Base-by-base conservation (phyloP, 495 filamentous ascomycete genomes). In the Aspergillus panamensis region DNA sequence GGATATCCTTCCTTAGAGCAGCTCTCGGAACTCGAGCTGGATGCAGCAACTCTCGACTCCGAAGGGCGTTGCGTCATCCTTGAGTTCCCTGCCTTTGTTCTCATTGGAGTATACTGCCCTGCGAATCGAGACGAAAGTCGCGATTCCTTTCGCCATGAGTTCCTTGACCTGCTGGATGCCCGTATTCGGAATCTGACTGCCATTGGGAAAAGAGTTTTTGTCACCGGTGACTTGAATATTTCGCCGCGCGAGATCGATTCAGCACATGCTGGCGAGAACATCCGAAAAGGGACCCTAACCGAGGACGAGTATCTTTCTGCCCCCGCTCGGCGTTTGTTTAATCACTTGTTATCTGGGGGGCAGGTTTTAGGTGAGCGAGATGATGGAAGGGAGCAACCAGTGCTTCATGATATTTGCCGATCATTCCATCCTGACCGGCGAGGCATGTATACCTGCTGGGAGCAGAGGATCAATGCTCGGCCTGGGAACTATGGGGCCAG, bases 371-470 rank as follows among this genome's bases (percentile, higher is more conserved):
- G 87, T 0, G 75, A 84, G 40, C 81, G 87, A 48, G 90, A 96
- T 53, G 77, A 83, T 57, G 87, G 83, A 3, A 82, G 90, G 58
- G 89, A 93, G 62, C 59, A 82, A 33, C 84, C 92, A 3, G 82
- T 92, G 8, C 76, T 98, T 57, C 86, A 87, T 80, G 94, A 98
- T 77, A 82, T 95, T 48, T 93, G 90, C 68, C 80, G 94, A 55
- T 84, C 83, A 29, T 94, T 92, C 64, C 89, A 96, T 68, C 87
- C 89, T 2, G 73, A 73, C 32, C 83, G 94, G 6, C 77, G 77
- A 55, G 91, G 92, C 45, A 98, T 98, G 94, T 97, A 90, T 71
- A 98, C 94, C 7, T 96, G 92, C 68, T 92, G 92, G 92, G 89
- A 96, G 57, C 87, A 88, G 54, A 87, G 84, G 66, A 87, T 89